These are phyloP conservation scores for Phytophthora pinifolia DNA, from an alignment of 352 stramenopile genomes.

Conservation along the genomic window DNA sequence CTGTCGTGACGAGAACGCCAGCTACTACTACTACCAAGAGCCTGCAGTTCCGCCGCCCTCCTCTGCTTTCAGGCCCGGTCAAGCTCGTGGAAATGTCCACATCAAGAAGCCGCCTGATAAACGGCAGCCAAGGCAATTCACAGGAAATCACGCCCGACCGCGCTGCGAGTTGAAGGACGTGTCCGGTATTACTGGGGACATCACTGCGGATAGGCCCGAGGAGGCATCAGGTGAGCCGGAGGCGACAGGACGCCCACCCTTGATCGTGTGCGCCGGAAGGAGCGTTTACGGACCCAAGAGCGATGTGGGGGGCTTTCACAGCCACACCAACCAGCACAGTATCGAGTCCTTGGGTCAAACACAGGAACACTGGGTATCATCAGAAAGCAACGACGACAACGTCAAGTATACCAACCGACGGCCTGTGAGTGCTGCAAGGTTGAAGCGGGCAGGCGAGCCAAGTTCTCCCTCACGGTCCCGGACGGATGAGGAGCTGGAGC, in stretches of 20 bases:
- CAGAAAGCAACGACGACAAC: neutral
- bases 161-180: conserved; percentile 1
- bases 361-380: neutral
- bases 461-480: conserved; percentile 16
- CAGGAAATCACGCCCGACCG: conserved; percentile 5
- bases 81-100: conserved; percentile 1
- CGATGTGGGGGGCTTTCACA: conserved; percentile 1
- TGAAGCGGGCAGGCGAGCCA: neutral
- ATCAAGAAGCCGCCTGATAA: conserved; percentile 24
- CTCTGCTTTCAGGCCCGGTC: neutral
- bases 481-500: conserved; percentile 63
- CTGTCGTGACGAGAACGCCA: conserved; percentile 20
- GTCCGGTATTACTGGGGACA: neutral
- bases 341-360: neutral
- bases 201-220: neutral
- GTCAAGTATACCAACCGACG: conserved; percentile 2
- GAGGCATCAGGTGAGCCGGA: neutral
- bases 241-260: neutral
- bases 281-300: conserved; percentile 14
- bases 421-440: neutral
- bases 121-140: neutral
- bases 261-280: conserved; percentile 32
- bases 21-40: conserved; percentile 31
- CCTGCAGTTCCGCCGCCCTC: conserved; percentile 5
- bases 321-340: conserved; percentile 1